These are phyloP conservation scores for Botrytis elliptica DNA, from an alignment of 2,329 filamentous ascomycete genomes.

Conservation along the genomic window DNA sequence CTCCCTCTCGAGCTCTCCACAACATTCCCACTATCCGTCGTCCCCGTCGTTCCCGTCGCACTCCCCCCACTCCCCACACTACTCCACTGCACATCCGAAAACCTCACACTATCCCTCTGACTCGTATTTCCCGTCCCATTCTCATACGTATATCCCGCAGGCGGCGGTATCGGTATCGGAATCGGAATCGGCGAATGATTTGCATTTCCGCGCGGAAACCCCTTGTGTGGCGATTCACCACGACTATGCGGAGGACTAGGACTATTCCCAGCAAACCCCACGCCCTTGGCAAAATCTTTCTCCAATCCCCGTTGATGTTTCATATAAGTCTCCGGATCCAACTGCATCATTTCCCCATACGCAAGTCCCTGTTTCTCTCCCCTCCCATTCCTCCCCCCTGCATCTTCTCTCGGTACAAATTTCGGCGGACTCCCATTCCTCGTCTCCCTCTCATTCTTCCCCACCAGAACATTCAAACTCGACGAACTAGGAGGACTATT, in stretches of 20 bases:
- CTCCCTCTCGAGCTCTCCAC: background rate
- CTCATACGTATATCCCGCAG: background rate
- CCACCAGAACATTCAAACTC: background rate
- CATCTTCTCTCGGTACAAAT: background rate
- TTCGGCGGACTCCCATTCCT: background rate
- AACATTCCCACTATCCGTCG: background rate
- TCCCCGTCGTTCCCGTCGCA: background rate
- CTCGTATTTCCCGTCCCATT: background rate
- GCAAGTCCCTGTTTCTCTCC: background rate
- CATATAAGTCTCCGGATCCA: background rate
- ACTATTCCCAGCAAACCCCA: background rate
- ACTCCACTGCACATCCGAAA: conserved; percentile 17
- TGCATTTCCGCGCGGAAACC: background rate
- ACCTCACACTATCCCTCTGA: background rate
- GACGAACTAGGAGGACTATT: background rate
- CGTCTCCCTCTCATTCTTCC: background rate
- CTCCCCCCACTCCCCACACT: background rate
- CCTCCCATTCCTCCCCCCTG: too few relatives aligned
- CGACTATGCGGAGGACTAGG: background rate
- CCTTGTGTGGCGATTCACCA: background rate
- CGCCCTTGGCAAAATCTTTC: background rate
- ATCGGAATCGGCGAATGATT: background rate
- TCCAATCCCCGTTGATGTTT: conserved; percentile 3
- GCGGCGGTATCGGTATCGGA: background rate
- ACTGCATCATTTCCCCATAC: background rate